phyloP scores from a whole-genome alignment of 768 basidiomycete genomes.

The Mycena rosella region DNA sequence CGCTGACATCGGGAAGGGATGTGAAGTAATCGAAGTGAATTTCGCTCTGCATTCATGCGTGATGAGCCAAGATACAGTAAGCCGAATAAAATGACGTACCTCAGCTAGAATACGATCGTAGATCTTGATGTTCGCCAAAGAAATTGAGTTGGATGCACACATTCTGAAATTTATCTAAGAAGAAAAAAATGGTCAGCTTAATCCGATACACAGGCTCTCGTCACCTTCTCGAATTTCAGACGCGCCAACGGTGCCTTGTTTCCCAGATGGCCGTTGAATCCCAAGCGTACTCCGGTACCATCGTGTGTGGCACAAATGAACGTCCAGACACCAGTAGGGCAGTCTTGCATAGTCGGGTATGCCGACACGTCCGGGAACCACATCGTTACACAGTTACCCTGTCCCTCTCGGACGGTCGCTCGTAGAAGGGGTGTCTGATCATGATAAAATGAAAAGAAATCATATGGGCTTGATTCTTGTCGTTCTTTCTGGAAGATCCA shows the following conservation, averaged over 20 bases:
- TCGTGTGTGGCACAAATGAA: conserved; percentile 12
- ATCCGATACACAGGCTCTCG: too few relatives aligned
- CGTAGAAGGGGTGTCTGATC: too few relatives aligned
- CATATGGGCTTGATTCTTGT: conserved; percentile 13
- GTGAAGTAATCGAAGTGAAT: conserved; percentile 9
- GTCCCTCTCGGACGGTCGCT: too few relatives aligned
- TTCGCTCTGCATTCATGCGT: conserved; percentile 15
- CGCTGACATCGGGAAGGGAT: conserved; percentile 1
- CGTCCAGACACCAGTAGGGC: conserved; percentile 1
- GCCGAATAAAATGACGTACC: neutral
- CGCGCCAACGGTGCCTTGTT: conserved; percentile 5
- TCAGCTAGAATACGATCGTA: conserved; percentile 12
- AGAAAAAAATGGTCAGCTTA: neutral
- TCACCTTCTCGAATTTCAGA: neutral
- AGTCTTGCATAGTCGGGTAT: too few relatives aligned
- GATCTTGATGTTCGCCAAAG: conserved; percentile 12
- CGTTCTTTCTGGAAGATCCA: conserved; percentile 13
- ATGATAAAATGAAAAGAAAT: conserved; percentile 8
- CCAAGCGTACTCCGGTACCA: conserved; percentile 14
- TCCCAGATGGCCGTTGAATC: conserved; percentile 14
- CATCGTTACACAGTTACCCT: too few relatives aligned
- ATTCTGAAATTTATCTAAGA: conserved; percentile 9
- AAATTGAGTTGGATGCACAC: conserved; percentile 12
- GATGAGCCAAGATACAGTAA: too few relatives aligned
- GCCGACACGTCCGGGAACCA: too few relatives aligned